Conservation (phyloP, 2,329 filamentous ascomycete genomes). For the Arthrobotrys sinensis region DNA sequence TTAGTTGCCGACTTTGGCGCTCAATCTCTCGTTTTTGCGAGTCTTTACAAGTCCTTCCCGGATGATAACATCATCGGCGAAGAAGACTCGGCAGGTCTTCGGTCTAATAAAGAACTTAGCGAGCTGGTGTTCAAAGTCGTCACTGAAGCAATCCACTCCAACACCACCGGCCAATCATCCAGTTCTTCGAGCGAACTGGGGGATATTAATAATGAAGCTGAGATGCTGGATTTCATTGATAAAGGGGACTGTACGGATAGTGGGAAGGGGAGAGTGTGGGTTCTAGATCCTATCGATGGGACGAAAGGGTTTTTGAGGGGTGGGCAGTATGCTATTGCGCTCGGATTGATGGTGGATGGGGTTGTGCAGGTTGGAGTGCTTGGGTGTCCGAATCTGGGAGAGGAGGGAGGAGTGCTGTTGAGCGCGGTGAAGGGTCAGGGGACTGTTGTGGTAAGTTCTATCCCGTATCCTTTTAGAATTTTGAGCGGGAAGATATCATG, state of each 20-base stretch:
- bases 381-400: constrained; percentile 90
- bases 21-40: constrained; percentile 93
- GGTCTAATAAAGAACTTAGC: constrained; percentile 78
- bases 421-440: constrained; percentile 85
- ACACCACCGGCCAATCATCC: constrained; percentile 2
- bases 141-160: constrained; percentile 13
- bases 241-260: constrained; percentile 80
- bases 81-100: constrained; percentile 88
- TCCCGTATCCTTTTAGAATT: neutral
- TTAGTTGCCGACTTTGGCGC: constrained; percentile 92
- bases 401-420: constrained; percentile 88
- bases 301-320: constrained; percentile 97
- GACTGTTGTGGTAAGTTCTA: constrained; percentile 73
- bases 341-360: constrained; percentile 91
- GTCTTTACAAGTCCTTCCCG: constrained; percentile 90
- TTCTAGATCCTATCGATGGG: constrained; percentile 96
- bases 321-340: constrained; percentile 95
- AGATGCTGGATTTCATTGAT: constrained; percentile 79
- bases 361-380: constrained; percentile 94
- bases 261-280: constrained; percentile 86
- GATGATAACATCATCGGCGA: constrained; percentile 92
- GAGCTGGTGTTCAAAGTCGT: constrained; percentile 79
- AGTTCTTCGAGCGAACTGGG: constrained; percentile 68
- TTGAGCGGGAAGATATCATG: neutral
- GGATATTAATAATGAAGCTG: constrained; percentile 76